These are phyloP conservation scores for Candida qinlingensis DNA, from an alignment of 805 yeast species.

Conservation along the genomic window DNA sequence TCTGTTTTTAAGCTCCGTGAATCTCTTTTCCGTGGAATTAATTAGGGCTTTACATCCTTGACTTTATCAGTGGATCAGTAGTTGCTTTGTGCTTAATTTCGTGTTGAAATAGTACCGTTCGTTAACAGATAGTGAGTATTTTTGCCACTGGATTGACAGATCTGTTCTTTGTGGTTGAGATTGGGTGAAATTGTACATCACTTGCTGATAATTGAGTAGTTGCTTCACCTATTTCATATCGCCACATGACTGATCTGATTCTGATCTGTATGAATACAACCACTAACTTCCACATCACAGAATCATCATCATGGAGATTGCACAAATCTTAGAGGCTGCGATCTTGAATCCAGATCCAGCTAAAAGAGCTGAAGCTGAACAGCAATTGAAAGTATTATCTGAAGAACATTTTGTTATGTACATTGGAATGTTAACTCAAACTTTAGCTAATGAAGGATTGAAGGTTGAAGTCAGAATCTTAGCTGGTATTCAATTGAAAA, in stretches of 20 bases:
- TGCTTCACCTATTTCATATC: too few relatives aligned
- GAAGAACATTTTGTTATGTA: constrained; percentile 73
- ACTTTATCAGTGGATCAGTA: too few relatives aligned
- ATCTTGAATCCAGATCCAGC: constrained; percentile 61
- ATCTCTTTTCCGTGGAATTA: neutral
- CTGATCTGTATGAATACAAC: too few relatives aligned
- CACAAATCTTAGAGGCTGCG: constrained; percentile 72
- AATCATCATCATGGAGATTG: constrained; percentile 42
- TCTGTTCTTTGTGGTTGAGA: too few relatives aligned
- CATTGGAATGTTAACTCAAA: constrained; percentile 62
- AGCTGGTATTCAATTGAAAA: constrained; percentile 84
- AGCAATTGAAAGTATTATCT: constrained; percentile 65
- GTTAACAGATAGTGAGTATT: too few relatives aligned
- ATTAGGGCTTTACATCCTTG: too few relatives aligned
- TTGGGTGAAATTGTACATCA: too few relatives aligned
- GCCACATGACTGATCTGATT: neutral
- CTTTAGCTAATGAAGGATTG: constrained; percentile 58
- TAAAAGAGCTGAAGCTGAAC: constrained; percentile 72
- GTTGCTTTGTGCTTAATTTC: too few relatives aligned
- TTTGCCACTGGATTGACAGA: too few relatives aligned
- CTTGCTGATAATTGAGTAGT: too few relatives aligned
- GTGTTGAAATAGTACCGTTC: too few relatives aligned
- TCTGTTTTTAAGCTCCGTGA: neutral
- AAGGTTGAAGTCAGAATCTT: constrained; percentile 82
- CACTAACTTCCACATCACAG: constrained; percentile 2